Conservation (phyloP, 805 yeast species). For the Danielozyma ontarioensis region DNA sequence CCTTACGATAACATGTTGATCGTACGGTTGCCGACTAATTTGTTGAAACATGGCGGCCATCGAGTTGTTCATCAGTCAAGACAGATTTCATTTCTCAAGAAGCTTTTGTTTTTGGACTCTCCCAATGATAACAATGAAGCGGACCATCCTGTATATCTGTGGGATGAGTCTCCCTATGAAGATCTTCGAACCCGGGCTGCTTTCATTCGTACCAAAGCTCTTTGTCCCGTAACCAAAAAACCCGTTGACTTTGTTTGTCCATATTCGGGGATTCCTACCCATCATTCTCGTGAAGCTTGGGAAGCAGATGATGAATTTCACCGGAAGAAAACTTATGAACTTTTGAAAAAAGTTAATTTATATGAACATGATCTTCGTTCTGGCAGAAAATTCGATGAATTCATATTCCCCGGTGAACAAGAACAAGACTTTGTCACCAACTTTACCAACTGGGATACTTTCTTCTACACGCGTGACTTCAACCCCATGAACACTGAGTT, state of each 20-base stretch:
- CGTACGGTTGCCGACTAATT: background rate
- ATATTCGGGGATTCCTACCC: slow-evolving; percentile 92
- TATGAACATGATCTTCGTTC: slow-evolving; percentile 94
- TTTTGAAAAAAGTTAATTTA: slow-evolving; percentile 79
- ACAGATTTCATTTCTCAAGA: slow-evolving; percentile 34
- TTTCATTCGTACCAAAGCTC: slow-evolving; percentile 76
- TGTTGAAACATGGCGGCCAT: slow-evolving; percentile 3
- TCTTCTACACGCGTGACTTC: slow-evolving; percentile 86
- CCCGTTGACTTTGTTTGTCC: slow-evolving; percentile 88
- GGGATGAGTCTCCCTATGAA: slow-evolving; percentile 90
- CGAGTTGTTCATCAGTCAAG: slow-evolving; percentile 5
- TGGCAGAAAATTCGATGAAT: slow-evolving; percentile 92
- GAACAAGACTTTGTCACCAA: slow-evolving; percentile 71
- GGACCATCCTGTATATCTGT: slow-evolving; percentile 45
- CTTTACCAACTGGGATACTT: slow-evolving; percentile 86
- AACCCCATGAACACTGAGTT: slow-evolving; percentile 96
- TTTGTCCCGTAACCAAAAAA: slow-evolving; percentile 83
- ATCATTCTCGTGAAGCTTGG: slow-evolving; percentile 88
- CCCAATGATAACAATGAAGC: slow-evolving; percentile 20
- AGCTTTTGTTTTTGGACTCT: slow-evolving; percentile 31
- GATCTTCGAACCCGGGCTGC: slow-evolving; percentile 91
- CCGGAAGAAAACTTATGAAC: slow-evolving; percentile 56
- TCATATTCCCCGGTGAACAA: slow-evolving; percentile 83
- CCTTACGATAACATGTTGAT: background rate
- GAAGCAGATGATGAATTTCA: slow-evolving; percentile 73